Evolutionary conservation across 305 asterid genomes (phyloP).

Genomic region (Withania somnifera): DNA sequence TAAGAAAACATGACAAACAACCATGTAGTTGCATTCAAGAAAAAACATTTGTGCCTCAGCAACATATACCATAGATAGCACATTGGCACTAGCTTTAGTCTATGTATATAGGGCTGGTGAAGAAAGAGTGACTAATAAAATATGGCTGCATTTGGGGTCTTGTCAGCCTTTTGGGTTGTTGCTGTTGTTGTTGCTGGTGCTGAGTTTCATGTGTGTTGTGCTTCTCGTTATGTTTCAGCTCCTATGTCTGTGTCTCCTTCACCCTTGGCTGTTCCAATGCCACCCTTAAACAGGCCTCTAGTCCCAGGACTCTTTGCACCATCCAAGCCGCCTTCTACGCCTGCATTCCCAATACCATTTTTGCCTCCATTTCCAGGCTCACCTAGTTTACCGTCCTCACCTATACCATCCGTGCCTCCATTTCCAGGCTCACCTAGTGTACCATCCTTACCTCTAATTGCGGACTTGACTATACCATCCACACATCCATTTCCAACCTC

Average conservation of each 20-base stretch:
- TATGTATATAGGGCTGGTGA: background rate
- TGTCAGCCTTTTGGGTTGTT: slow-evolving; percentile 9
- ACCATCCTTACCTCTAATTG: background rate
- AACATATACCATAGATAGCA: background rate
- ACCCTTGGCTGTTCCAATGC: background rate
- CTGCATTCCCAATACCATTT: background rate
- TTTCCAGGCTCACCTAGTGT: background rate
- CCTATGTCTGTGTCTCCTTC: background rate
- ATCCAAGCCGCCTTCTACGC: background rate
- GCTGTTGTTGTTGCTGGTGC: slow-evolving; percentile 6
- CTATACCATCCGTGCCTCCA: background rate
- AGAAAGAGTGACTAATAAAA: background rate
- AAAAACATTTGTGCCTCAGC: no score
- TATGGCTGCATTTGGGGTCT: background rate
- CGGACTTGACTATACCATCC: background rate
- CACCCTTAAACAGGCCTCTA: background rate
- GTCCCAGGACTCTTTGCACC: background rate
- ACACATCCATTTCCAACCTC: background rate
- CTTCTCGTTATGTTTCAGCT: background rate
- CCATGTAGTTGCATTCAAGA: no score
- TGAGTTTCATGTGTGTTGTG: background rate
- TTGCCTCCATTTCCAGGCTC: background rate
- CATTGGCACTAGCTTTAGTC: background rate
- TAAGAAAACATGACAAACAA: background rate
- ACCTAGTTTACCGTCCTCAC: background rate